Evolutionary conservation across 2,329 filamentous ascomycete genomes (phyloP).

Genomic region (Lanzia echinophila): DNA sequence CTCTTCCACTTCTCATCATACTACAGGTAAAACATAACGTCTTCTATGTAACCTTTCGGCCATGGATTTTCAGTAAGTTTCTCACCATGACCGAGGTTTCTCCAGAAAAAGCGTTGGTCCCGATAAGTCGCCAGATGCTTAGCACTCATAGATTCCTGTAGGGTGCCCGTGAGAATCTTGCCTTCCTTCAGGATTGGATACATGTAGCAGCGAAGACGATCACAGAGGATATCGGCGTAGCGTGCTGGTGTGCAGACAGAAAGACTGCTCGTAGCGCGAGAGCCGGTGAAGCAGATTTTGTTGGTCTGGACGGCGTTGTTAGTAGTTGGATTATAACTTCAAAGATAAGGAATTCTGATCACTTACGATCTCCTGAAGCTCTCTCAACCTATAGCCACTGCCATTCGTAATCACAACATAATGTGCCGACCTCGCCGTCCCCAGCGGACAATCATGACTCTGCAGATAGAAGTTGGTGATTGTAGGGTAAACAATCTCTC

Average conservation of each 20-base stretch:
- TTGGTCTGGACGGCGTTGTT: too few relatives aligned
- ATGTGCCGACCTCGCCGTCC: not conserved
- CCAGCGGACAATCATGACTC: not conserved
- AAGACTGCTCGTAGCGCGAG: constrained; percentile 76
- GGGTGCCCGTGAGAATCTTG: too few relatives aligned
- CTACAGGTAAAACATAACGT: too few relatives aligned
- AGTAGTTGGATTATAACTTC: too few relatives aligned
- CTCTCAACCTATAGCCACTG: constrained; percentile 41
- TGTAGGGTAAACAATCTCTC: not conserved
- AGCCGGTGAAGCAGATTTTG: constrained; percentile 72
- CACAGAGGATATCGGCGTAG: constrained; percentile 80
- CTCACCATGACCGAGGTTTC: too few relatives aligned
- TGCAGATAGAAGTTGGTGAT: constrained; percentile 1
- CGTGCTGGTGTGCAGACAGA: constrained; percentile 81
- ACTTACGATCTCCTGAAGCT: constrained; percentile 34
- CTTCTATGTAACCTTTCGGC: too few relatives aligned
- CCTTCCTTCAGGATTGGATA: constrained; percentile 18
- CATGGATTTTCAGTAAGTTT: too few relatives aligned
- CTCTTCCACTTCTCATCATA: too few relatives aligned
- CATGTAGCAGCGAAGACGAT: constrained; percentile 66
- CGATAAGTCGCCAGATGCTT: too few relatives aligned
- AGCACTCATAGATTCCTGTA: too few relatives aligned
- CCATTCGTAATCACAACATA: constrained; percentile 53
- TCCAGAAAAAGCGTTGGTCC: too few relatives aligned
- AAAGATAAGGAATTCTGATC: too few relatives aligned